Evolutionary conservation across 257 asterid species (phyloP), one percentile per base, ranked within the genome.

Genomic region (Thymus mandschuricus): DNA sequence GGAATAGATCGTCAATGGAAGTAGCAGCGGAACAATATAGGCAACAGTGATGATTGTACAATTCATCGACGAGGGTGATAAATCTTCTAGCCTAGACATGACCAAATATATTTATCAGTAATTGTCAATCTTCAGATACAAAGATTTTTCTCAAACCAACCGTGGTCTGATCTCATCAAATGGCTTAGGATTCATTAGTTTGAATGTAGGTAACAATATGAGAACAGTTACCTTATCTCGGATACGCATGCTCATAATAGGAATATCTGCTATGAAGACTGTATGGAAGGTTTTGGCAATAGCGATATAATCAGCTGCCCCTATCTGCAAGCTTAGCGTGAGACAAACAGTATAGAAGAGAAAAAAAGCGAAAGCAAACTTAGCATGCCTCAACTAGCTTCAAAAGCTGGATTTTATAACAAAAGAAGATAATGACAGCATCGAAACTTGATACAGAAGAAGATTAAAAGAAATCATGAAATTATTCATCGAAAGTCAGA

Each of bases 281-380:
- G 97, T 91, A 87, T 94, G 99, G 79, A 79, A 94, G 62, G 71
- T 79, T 81, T 86, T 87, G 63, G 97, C 93, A 68, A 94, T 75
- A 57, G 99, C 92, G 66, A 94, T 94, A 75, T 91, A 94, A 83
- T 94, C 99, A 64, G 99, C 97, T 38, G 99, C 99, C 68, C 99
- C 99, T 31, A 89, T 81, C 99, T 94, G 87, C 80, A 84, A 50
- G 64, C 68, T 71, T 60, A 71, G 55, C 21, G 56, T 44, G 58
- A 75, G 66, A 64, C 52, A 48, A 38, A 45, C 77, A 59, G 28
- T 13, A n/a, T 10, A 7, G 2, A 2, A 43, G 11, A 27, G 9
- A 35, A 65, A 10, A 35, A 4, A 35, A 35, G 4, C 4, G 2
- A 34, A 3, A 34, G 2, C 4, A 34, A 34, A 34, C 4, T 34